Percentiles rank a stretch among this genome's conserved stretches.
These are phyloP conservation scores for Ehretia macrophylla DNA, from an alignment of 257 asterid species.

Conservation along the genomic window DNA sequence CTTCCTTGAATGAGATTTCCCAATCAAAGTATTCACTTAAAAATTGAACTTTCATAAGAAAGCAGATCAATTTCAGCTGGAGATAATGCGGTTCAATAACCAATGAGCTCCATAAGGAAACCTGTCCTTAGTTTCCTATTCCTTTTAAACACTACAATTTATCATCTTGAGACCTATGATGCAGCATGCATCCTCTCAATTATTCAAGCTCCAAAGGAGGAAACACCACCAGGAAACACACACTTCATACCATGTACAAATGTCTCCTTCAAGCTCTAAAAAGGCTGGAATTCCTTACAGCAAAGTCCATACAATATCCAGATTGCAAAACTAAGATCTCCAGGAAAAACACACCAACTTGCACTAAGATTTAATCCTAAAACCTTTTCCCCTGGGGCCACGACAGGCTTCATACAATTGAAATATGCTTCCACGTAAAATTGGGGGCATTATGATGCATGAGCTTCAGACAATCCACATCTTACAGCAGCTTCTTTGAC, in stretches of 20 bases:
- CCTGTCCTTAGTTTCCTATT: not conserved
- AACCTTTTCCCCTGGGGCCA: slow-evolving; percentile 10
- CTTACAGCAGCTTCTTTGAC: slow-evolving; percentile 26
- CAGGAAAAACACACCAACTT: slow-evolving; percentile 7
- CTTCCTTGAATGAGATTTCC: not conserved
- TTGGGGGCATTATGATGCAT: slow-evolving; percentile 11
- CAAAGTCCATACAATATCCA: slow-evolving; percentile 14
- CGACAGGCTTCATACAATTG: slow-evolving; percentile 10
- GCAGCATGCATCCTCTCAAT: not conserved
- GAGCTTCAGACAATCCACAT: slow-evolving; percentile 14
- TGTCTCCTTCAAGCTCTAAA: slow-evolving; percentile 1
- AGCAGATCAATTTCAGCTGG: not conserved
- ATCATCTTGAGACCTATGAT: too few species aligned
- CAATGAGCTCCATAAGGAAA: not conserved
- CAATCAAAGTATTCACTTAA: too few species aligned
- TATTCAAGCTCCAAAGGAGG: slow-evolving; percentile 10
- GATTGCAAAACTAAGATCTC: slow-evolving; percentile 6
- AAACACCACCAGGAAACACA: slow-evolving; percentile 7
- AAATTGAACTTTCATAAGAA: too few species aligned
- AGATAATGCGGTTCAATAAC: not conserved
- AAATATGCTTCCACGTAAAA: slow-evolving; percentile 16
- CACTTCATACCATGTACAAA: not conserved
- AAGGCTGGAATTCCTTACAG: slow-evolving; percentile 16
- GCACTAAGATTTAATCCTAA: slow-evolving; percentile 6
- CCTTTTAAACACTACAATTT: not conserved